Base-by-base conservation (phyloP, 805 yeast genomes). In the Candida suzukii region DNA sequence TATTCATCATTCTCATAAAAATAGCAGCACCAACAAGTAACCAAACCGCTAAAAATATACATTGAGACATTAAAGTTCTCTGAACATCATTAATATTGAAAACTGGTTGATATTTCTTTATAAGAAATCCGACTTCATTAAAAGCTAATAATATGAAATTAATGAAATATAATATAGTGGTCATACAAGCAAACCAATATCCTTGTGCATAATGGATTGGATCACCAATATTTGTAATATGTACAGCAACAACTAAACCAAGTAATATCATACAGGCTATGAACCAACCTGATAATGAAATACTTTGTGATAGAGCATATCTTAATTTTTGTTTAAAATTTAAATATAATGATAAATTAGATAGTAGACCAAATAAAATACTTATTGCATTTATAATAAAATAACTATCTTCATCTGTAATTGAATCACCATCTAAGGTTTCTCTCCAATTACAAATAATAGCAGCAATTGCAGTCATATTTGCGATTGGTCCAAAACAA, bases 401-500 rank as follows among this genome's bases (percentile, higher is more conserved):
- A 5, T 81, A 66, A 57, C 73, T 68, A 0, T 49, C 35, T 0
- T 66, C 58, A 38, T 74, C 79, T 41, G 61, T 67, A 3, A 38
- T 18, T 3, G 49, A 46, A 5, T 45, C 36, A 0, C 44, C 33
- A 0, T 62, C 60, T n/a, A 51, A 46, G 4, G 46, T 47, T 10
- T 7, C 9, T 3, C 48, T 54, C 96, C 96, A 87, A 37, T 71
- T 68, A 42, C 83, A 80, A 0, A 80, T 77, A 14, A 85, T 68
- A 6, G 90, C 86, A 2, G 83, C 78, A 5, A 84, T 66, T 0
- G 91, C 82, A 33, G 79, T 70, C 70, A 84, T 73, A 50, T 85
- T 85, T 7, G 91, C 80, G 22, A 87, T 51, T 0, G 95, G 95
- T 0, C 93, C 95, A 29, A 80, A 52, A 49, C 91, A 83, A 5